phyloP scores from a whole-genome alignment of 148 eudicot species.

The Dysphania ambrosioides region DNA sequence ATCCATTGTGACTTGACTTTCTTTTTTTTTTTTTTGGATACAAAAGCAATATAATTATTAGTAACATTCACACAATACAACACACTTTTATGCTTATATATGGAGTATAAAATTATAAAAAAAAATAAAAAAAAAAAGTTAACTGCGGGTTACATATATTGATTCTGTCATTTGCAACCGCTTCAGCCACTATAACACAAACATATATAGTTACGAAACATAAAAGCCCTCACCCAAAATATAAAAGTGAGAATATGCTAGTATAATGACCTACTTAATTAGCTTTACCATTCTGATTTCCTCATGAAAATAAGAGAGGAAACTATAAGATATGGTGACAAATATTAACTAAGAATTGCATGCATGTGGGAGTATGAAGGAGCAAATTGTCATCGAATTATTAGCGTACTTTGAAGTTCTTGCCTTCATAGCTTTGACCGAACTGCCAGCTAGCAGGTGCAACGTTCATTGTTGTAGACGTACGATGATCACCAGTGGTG shows the following conservation, averaged over 20 bases:
- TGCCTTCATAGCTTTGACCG: constrained; percentile 69
- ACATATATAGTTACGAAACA: neutral
- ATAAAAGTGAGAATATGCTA: constrained; percentile 5
- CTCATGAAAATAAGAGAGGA: constrained; percentile 23
- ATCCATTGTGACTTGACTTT: too few species aligned
- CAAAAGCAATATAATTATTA: too few species aligned
- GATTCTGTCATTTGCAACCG: constrained; percentile 8
- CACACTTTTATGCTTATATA: neutral
- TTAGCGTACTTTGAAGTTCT: constrained; percentile 67
- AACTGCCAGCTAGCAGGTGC: constrained; percentile 67
- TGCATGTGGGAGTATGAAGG: neutral
- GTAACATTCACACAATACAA: neutral
- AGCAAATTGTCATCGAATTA: too few species aligned
- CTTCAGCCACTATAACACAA: constrained; percentile 15
- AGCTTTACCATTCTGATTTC: constrained; percentile 4
- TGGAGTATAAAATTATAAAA: constrained; percentile 15
- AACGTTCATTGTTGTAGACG: constrained; percentile 58
- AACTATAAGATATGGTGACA: neutral
- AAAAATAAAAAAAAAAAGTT: neutral
- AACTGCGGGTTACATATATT: constrained; percentile 14
- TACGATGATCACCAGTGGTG: constrained; percentile 52
- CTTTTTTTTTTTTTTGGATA: too few species aligned
- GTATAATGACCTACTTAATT: constrained; percentile 7
- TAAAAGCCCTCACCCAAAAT: neutral
- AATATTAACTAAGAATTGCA: neutral